A percentile compares a stretch with the other conserved stretches of the same genome.
Conservation (phyloP, 2,329 filamentous ascomycete genomes). For the Neonectria punicea region DNA sequence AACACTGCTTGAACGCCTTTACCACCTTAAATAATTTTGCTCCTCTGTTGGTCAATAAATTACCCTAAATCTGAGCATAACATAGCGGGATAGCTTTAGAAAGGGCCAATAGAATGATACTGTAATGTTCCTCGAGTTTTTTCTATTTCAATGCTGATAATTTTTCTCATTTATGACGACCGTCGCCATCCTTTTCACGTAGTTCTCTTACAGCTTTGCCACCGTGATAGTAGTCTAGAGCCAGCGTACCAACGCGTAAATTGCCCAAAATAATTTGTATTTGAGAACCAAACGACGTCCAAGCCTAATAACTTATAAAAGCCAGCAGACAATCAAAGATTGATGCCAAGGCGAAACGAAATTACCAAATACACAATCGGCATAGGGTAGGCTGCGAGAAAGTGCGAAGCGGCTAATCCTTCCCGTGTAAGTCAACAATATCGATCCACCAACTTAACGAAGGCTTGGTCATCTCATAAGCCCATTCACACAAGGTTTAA, state of each 20-base stretch:
- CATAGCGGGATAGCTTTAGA: too few relatives aligned
- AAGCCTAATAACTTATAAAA: background rate
- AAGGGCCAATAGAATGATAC: too few relatives aligned
- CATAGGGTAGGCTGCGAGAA: background rate
- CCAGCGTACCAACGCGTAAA: background rate
- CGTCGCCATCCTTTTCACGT: too few relatives aligned
- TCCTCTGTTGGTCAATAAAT: too few relatives aligned
- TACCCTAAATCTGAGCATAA: too few relatives aligned
- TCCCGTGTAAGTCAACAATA: background rate
- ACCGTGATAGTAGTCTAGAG: too few relatives aligned
- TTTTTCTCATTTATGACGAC: too few relatives aligned
- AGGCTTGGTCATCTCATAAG: background rate
- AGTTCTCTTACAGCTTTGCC: too few relatives aligned
- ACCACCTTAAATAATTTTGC: too few relatives aligned
- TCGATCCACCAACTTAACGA: background rate
- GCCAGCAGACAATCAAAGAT: background rate
- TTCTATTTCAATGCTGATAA: too few relatives aligned
- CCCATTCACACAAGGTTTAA: background rate
- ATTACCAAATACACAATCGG: background rate
- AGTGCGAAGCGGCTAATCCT: background rate
- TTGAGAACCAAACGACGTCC: background rate
- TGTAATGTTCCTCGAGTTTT: too few relatives aligned
- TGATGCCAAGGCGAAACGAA: background rate
- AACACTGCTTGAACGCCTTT: too few relatives aligned
- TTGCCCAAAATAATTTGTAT: background rate